Evolutionary conservation across 108 stramenopile species (phyloP).

Genomic region (Pseudonitzschia multistriata): DNA sequence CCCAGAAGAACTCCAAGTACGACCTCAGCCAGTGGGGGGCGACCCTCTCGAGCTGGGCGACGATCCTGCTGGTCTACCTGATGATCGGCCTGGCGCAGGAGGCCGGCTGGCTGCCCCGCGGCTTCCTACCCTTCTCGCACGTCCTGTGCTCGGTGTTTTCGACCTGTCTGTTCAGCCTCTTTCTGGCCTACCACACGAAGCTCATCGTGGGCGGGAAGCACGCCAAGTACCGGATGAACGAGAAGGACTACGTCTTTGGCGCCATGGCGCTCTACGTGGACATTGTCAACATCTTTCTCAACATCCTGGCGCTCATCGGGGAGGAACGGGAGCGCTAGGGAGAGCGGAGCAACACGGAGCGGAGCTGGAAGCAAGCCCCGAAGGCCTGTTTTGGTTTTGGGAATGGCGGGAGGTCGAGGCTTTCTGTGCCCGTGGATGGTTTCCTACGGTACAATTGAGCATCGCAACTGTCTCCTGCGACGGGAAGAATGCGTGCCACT

Average conservation of each 20-base stretch:
- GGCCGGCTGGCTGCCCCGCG: conserved; percentile 56
- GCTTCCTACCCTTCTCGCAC: conserved; percentile 76
- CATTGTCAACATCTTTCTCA: conserved; percentile 91
- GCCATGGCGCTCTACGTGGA: conserved; percentile 78
- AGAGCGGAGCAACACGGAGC: neutral
- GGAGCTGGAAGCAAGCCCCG: no score
- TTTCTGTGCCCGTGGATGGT: no score
- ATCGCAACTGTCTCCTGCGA: no score
- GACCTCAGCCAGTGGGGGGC: conserved; percentile 89
- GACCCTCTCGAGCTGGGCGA: conserved; percentile 52
- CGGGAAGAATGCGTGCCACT: no score
- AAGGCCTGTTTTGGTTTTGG: no score
- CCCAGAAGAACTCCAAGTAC: conserved; percentile 84
- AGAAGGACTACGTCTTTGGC: conserved; percentile 90
- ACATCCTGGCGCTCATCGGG: conserved; percentile 77
- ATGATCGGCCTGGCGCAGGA: conserved; percentile 68
- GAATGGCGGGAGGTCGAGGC: no score
- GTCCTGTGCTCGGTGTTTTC: conserved; percentile 58
- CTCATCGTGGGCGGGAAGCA: conserved; percentile 84
- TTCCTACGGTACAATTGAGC: no score
- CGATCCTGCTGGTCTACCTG: conserved; percentile 71
- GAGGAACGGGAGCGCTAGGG: conserved; percentile 46
- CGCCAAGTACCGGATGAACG: conserved; percentile 81
- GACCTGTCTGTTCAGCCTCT: conserved; percentile 62
- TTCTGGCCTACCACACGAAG: conserved; percentile 77